Evolutionary conservation across 176 grass and related monocot species (phyloP).

Genomic region (Panicum miliaceum): DNA sequence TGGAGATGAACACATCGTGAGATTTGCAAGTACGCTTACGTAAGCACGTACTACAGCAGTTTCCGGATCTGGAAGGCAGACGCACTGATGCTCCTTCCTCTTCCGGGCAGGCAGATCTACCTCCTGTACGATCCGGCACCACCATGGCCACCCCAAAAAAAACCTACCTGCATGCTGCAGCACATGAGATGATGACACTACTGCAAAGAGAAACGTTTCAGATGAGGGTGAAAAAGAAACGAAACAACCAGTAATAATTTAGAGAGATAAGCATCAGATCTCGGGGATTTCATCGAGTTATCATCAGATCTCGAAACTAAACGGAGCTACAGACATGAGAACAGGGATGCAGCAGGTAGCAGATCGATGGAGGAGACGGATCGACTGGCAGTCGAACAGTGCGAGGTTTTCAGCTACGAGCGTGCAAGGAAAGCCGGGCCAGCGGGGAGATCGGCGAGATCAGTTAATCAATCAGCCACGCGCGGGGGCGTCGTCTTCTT

Average conservation of each 20-base stretch:
- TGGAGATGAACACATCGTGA: neutral
- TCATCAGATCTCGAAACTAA: slow-evolving; percentile 1
- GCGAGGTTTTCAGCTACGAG: neutral
- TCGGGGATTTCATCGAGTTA: neutral
- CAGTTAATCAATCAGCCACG: slow-evolving; percentile 46
- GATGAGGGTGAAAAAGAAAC: neutral
- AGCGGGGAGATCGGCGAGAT: slow-evolving; percentile 25
- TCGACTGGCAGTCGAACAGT: neutral
- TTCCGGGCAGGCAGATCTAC: slow-evolving; percentile 41
- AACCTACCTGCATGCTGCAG: slow-evolving; percentile 4
- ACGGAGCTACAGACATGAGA: neutral
- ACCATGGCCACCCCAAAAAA: slow-evolving; percentile 32
- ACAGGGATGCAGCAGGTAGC: neutral
- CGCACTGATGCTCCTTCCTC: slow-evolving; percentile 22
- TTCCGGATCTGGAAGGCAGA: slow-evolving; percentile 50
- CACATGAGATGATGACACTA: slow-evolving; percentile 47
- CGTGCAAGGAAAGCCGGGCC: slow-evolving; percentile 38
- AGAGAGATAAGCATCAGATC: neutral
- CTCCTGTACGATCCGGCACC: neutral
- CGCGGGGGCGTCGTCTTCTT: neutral
- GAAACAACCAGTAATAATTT: neutral
- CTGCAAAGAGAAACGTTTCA: neutral
- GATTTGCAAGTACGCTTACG: slow-evolving; percentile 37
- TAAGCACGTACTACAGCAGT: slow-evolving; percentile 20
- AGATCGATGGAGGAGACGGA: neutral